Evolutionary conservation across 1,284 basidiomycete genomes (phyloP).

Genomic region (Cutaneotrichosporon sp.): DNA sequence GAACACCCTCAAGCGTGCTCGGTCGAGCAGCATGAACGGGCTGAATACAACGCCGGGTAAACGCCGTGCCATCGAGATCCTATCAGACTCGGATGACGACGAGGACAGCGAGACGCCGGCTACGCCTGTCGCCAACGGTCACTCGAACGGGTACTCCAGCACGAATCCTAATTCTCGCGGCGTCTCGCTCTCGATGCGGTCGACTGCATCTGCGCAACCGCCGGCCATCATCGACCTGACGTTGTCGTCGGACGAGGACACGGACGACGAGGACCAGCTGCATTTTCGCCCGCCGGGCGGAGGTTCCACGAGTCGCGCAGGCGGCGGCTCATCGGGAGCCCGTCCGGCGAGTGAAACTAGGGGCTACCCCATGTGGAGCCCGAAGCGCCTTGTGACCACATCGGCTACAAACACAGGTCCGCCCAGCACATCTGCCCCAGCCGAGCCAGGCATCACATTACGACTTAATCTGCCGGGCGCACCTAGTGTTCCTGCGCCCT

Average conservation of each 20-base stretch:
- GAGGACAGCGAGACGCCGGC: slow-evolving; percentile 49
- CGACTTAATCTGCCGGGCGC: neutral
- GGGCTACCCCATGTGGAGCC: neutral
- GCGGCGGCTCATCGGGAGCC: slow-evolving; percentile 27
- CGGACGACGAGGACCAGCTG: slow-evolving; percentile 29
- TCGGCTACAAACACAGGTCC: neutral
- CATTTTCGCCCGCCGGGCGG: slow-evolving; percentile 44
- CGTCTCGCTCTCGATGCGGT: slow-evolving; percentile 1
- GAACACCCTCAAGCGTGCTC: slow-evolving; percentile 12
- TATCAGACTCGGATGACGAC: slow-evolving; percentile 72
- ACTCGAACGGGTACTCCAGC: slow-evolving; percentile 7
- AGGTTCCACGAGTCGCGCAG: slow-evolving; percentile 34
- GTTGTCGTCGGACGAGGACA: slow-evolving; percentile 62
- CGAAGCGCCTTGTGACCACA: neutral
- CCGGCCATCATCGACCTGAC: slow-evolving; percentile 70
- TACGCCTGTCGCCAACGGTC: slow-evolving; percentile 8
- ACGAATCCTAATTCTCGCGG: slow-evolving; percentile 4
- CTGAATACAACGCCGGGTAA: slow-evolving; percentile 27
- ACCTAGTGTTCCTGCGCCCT: neutral
- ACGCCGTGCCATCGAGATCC: slow-evolving; percentile 62
- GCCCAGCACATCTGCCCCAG: neutral
- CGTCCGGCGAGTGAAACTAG: slow-evolving; percentile 16
- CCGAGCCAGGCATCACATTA: neutral
- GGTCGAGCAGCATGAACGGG: slow-evolving; percentile 9
- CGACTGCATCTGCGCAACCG: slow-evolving; percentile 11